A percentile compares a stretch with the other conserved stretches of the same genome.
Conservation (phyloP, 129 eudicot species). For the Cynara cardunculus region DNA sequence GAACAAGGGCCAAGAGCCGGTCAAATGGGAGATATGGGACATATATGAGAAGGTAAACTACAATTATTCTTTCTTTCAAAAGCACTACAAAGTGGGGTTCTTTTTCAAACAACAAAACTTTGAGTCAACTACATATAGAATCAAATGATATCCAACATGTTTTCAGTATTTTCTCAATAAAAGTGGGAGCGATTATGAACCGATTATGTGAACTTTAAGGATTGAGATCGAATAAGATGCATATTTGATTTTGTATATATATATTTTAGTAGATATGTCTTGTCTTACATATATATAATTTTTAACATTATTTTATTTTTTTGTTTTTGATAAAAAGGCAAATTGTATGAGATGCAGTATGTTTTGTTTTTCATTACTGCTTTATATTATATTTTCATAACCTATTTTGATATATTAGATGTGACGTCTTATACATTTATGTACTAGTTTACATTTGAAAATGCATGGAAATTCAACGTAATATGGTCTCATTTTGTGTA, state of each 20-base stretch:
- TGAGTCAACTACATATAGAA: background rate
- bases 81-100: background rate
- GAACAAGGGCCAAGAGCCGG: background rate
- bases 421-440: background rate
- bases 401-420: background rate
- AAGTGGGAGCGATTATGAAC: background rate
- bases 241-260: background rate
- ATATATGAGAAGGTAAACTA: background rate
- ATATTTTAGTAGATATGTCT: background rate
- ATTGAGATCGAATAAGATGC: background rate
- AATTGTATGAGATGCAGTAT: background rate
- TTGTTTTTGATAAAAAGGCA: background rate
- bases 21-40: background rate
- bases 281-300: background rate
- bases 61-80: background rate
- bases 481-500: background rate
- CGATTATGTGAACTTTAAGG: background rate
- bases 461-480: background rate
- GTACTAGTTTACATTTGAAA: background rate
- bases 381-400: background rate
- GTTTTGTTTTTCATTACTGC: too few species aligned
- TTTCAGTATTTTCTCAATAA: background rate
- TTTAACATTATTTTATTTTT: background rate
- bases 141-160: slow-evolving; percentile 1
- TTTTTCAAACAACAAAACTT: background rate